These are phyloP conservation scores for Candida morakotiae DNA, from an alignment of 805 yeast species.

Conservation along the genomic window DNA sequence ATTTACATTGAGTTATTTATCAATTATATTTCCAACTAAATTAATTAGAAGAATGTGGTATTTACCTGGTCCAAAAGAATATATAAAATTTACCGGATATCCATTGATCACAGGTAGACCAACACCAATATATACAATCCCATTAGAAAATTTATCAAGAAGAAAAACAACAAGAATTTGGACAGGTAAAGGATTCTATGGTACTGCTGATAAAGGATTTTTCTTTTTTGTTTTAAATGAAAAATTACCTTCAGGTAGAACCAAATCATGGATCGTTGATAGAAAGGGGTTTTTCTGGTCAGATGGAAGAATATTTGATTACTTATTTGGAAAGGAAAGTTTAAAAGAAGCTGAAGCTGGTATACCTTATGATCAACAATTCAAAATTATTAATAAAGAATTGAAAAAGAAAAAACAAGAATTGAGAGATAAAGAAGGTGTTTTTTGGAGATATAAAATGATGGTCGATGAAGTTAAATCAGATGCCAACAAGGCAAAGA, in stretches of 20 bases:
- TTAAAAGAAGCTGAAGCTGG: conserved; percentile 75
- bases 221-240: conserved; percentile 74
- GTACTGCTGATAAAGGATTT: conserved; percentile 69
- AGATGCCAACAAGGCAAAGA: conserved; percentile 23
- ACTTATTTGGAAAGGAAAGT: conserved; percentile 74
- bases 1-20: conserved; percentile 25
- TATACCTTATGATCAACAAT: conserved; percentile 55
- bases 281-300: conserved; percentile 91
- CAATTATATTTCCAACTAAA: conserved; percentile 55
- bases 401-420: conserved; percentile 47
- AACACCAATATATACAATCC: conserved; percentile 69
- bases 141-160: conserved; percentile 51
- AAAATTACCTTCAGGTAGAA: conserved; percentile 26
- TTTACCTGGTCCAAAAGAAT: conserved; percentile 57
- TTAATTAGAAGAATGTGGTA: conserved; percentile 74
- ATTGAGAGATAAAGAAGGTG: conserved; percentile 52
- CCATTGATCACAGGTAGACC: conserved; percentile 73
- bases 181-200: conserved; percentile 87
- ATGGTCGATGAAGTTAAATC: conserved; percentile 28
- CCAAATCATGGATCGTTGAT: conserved; percentile 72
- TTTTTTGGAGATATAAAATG: conserved; percentile 55
- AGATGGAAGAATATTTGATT: conserved; percentile 81
- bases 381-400: conserved; percentile 45
- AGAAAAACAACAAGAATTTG: conserved; percentile 65
- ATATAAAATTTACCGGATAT: conserved; percentile 65